Evolutionary conservation across 768 basidiomycete genomes (phyloP).

Genomic region (Amanita exitialis): DNA sequence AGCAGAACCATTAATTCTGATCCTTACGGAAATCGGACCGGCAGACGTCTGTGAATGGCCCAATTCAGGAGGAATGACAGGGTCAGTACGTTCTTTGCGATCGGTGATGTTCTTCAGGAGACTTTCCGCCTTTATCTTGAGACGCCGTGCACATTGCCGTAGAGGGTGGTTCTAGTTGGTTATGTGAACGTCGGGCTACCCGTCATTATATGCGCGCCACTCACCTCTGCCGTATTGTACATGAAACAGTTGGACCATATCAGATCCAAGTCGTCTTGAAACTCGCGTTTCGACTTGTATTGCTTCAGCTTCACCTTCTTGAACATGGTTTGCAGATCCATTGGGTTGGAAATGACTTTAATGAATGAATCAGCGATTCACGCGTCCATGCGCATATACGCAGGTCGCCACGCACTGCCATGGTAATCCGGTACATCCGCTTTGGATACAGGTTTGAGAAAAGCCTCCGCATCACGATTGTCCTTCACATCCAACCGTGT

Average conservation of each 20-base stretch:
- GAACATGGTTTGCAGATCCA: conserved; percentile 91
- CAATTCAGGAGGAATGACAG: conserved; percentile 44
- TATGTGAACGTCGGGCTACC: neutral
- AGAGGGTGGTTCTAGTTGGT: conserved; percentile 72
- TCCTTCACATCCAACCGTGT: conserved; percentile 33
- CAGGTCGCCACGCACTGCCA: conserved; percentile 47
- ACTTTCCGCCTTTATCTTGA: conserved; percentile 77
- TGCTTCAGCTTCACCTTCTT: conserved; percentile 88
- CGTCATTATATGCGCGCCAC: conserved; percentile 18
- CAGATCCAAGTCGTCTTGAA: conserved; percentile 88
- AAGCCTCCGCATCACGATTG: conserved; percentile 88
- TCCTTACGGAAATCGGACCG: conserved; percentile 3
- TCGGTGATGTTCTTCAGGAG: conserved; percentile 87
- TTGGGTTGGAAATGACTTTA: conserved; percentile 84
- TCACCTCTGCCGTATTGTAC: conserved; percentile 86
- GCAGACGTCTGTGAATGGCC: neutral
- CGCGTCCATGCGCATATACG: neutral
- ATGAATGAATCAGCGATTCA: conserved; percentile 5
- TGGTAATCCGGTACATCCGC: conserved; percentile 91
- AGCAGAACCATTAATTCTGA: conserved; percentile 4
- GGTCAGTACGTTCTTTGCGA: conserved; percentile 70
- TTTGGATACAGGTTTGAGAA: conserved; percentile 87
- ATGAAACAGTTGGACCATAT: conserved; percentile 95
- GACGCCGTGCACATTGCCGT: conserved; percentile 67
- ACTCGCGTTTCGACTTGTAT: conserved; percentile 92